These are phyloP conservation scores for Colletotrichum plurivorum DNA, from an alignment of 2,329 filamentous ascomycete genomes.

Conservation along the genomic window DNA sequence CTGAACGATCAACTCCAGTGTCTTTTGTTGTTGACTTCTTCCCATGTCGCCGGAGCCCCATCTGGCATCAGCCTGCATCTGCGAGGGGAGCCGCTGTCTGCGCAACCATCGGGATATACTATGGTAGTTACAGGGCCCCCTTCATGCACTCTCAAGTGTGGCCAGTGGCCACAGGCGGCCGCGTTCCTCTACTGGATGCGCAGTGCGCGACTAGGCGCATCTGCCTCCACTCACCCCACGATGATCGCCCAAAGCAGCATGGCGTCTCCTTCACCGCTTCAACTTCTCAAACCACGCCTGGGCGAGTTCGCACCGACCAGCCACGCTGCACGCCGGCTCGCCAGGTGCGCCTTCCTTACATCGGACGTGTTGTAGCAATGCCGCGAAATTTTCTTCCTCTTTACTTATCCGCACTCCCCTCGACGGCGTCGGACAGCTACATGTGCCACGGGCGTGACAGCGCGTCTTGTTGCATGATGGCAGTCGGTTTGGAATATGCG, in stretches of 20 bases:
- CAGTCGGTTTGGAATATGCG: conserved; percentile 11
- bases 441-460: neutral
- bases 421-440: neutral
- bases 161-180: conserved; percentile 16
- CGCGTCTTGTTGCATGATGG: neutral
- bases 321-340: conserved; percentile 11
- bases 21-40: neutral
- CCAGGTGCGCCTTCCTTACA: too few species aligned
- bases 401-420: neutral
- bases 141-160: conserved; percentile 29
- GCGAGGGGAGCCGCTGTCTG: conserved; percentile 20
- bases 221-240: conserved; percentile 35
- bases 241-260: conserved; percentile 41
- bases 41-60: conserved; percentile 32
- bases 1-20: conserved; percentile 12
- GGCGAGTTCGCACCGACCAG: conserved; percentile 32
- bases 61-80: conserved; percentile 37
- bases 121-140: conserved; percentile 20
- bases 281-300: conserved; percentile 30
- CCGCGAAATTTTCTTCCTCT: conserved; percentile 10
- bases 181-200: conserved; percentile 24
- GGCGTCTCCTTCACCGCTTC: conserved; percentile 44
- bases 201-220: conserved; percentile 15
- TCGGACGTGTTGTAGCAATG: neutral
- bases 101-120: conserved; percentile 32